These are phyloP conservation scores for Acanthamoeba rhysodes DNA, from an alignment of 208 protist species.

Conservation along the genomic window DNA sequence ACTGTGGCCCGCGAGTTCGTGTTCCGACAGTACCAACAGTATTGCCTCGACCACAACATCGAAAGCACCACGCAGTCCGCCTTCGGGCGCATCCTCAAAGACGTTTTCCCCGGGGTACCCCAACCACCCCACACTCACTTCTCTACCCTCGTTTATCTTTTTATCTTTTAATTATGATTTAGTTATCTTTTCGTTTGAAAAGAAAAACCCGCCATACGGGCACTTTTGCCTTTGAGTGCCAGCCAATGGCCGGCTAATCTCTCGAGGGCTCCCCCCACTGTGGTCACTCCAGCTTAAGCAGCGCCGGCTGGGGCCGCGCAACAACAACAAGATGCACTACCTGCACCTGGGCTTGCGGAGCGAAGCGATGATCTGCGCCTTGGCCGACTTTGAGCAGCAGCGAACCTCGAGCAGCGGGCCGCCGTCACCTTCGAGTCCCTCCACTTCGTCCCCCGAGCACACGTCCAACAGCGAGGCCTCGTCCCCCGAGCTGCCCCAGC, in stretches of 20 bases:
- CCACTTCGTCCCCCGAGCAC: no score
- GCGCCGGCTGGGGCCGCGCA: slow-evolving; percentile 15
- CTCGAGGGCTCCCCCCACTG: no score
- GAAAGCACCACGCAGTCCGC: slow-evolving; percentile 40
- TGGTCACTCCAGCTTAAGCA: not conserved
- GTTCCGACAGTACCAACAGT: not conserved
- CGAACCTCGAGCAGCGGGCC: not conserved
- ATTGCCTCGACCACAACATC: not conserved
- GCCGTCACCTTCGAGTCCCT: not conserved
- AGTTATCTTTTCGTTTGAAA: no score
- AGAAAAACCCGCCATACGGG: no score
- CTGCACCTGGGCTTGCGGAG: not conserved
- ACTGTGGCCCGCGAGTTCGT: not conserved
- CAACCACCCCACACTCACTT: not conserved
- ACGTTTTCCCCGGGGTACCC: not conserved
- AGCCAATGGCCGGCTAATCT: no score
- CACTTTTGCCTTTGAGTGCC: no score
- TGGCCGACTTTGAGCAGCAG: not conserved
- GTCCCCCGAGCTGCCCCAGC: no score
- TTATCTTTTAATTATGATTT: no score
- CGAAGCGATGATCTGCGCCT: not conserved
- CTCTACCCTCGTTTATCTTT: no score
- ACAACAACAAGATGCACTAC: slow-evolving; percentile 61
- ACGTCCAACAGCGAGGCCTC: no score
- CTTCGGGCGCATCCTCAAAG: slow-evolving; percentile 24